Conservation (phyloP, 2,329 filamentous ascomycete species). For the Helotiales sp. region DNA sequence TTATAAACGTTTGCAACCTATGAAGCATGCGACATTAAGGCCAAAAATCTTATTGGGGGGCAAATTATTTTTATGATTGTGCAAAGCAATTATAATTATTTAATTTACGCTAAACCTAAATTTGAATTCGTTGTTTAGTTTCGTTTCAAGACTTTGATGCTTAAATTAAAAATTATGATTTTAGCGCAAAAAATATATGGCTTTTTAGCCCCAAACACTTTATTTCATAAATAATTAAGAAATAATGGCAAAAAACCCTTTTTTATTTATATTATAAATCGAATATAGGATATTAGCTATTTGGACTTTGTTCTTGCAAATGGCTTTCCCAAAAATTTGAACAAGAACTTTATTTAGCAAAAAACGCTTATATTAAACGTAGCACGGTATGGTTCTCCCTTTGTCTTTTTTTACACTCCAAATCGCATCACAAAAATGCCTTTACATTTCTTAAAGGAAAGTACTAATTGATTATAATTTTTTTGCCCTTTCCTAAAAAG, state of each 20-base stretch:
- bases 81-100: slow-evolving; percentile 49
- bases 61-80: slow-evolving; percentile 43
- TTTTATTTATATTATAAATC: no score
- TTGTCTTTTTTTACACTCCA: slow-evolving; percentile 8
- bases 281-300: no score
- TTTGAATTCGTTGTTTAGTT: slow-evolving; percentile 47
- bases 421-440: slow-evolving; percentile 16
- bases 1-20: slow-evolving; percentile 35
- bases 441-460: slow-evolving; percentile 32
- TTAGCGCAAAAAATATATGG: slow-evolving; percentile 44
- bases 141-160: slow-evolving; percentile 44
- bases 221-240: no score
- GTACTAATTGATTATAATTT: slow-evolving; percentile 41
- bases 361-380: slow-evolving; percentile 46
- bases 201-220: no score
- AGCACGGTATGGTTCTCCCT: slow-evolving; percentile 18
- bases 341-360: slow-evolving; percentile 43
- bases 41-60: slow-evolving; percentile 42
- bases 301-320: no score
- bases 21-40: slow-evolving; percentile 32
- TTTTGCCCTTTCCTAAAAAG: slow-evolving; percentile 48
- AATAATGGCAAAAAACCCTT: no score
- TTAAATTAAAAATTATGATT: slow-evolving; percentile 42
- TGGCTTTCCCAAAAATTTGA: no score
- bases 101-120: slow-evolving; percentile 45